Evolutionary conservation across 2,329 filamentous ascomycete genomes (phyloP), one percentile per base, ranked within the genome.

Genomic region (Zelopaecilomyces penicillatus): DNA sequence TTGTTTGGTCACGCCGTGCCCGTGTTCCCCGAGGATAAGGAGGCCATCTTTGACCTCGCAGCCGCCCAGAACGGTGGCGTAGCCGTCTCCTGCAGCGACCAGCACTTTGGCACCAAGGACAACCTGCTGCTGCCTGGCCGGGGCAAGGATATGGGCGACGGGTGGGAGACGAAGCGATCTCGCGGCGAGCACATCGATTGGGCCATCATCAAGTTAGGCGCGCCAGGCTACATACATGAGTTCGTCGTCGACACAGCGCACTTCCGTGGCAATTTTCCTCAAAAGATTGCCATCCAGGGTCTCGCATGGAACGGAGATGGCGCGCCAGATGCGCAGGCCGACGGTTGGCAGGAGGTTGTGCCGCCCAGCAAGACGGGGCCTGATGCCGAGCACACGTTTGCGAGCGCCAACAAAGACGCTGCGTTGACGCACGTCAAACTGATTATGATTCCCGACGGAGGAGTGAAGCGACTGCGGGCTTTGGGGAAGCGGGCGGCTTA

Each of bases 371-470:
- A 81, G 65, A 83, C 80, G 47, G 80, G 81, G 2, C 82, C 86
- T 12, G 85, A 91, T 60, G 70, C 72, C 55, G 85, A 89, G 67
- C 84, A 88, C 60, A 74, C 76, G 50, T 86, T 84, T 59, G 68
- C 65, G 30, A 75, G 69, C 43, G 56, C 71, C 46, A 69, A 79
- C 12, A 68, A 73, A 53, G 78, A 79, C 33, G 74, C 71, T 59
- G 67, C 71, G 3, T 85, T 87, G 57, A 88, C 85, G 9, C 89
- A 93, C 66, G 81, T 90, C 26, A 96, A 95, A 75, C 71, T 97
- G 61, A 85, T 87, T 31, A 93, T 96, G 61, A 87, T 95, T 54
- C 91, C 91, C 0, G 90, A 97, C 64, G 90, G 91, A 31, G 90
- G 91, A 27, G 85, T 96, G 3, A 95, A 95, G 78, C 74, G 90